A percentile compares a stretch with the other conserved stretches of the same genome.
Evolutionary conservation across 148 eudicot genomes (phyloP).

Genomic region (Fagopyrum esculentum): DNA sequence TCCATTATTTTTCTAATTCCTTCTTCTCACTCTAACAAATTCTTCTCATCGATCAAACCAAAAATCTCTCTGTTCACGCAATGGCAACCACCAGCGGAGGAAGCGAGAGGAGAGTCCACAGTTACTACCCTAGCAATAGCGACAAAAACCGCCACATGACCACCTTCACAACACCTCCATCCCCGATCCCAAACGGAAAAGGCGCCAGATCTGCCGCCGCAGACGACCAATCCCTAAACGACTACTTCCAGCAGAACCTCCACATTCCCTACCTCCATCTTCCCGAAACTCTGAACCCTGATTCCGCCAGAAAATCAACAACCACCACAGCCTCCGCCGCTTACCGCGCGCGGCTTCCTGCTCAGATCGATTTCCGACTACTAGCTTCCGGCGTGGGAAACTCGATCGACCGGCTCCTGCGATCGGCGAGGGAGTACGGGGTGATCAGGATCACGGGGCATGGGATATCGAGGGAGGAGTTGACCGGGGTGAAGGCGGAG

Average conservation of each 20-base stretch:
- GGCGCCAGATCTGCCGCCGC: conserved; percentile 48
- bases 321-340: conserved; percentile 15
- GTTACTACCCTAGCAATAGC: conserved; percentile 8
- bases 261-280: conserved; percentile 54
- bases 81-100: conserved; percentile 14
- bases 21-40: not conserved
- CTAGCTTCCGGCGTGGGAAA: conserved; percentile 32
- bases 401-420: conserved; percentile 38
- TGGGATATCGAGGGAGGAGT: conserved; percentile 43
- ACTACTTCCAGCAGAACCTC: conserved; percentile 30
- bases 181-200: conserved; percentile 65
- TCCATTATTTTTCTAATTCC: not conserved
- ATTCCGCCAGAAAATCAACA: not conserved
- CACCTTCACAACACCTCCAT: conserved; percentile 38
- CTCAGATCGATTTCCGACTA: conserved; percentile 36
- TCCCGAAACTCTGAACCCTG: conserved; percentile 26
- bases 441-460: conserved; percentile 51
- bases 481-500: conserved; percentile 31
- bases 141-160: not conserved
- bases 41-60: not conserved
- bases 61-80: not conserved
- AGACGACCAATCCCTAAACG: conserved; percentile 31
- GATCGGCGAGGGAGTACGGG: conserved; percentile 44
- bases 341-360: conserved; percentile 24
- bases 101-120: conserved; percentile 14